Evolutionary conservation across 768 basidiomycete species (phyloP), one percentile per base, ranked within the genome.

Genomic region (Galerina sulciceps): DNA sequence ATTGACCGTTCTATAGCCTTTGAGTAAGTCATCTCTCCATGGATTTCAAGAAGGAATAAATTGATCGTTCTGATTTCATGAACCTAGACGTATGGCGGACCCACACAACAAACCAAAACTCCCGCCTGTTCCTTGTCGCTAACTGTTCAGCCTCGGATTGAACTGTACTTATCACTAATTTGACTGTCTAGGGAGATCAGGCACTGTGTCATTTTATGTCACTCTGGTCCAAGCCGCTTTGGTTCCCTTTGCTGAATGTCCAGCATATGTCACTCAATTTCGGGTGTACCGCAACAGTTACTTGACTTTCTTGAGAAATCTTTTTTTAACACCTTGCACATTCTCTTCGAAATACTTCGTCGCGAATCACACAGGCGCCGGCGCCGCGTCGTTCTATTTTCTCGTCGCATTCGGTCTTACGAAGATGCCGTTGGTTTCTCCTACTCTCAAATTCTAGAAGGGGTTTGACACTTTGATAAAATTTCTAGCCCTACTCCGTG

Each of bases 171-270:
- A 40, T 15, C 5, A 11, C 20, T 10, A 8, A 15, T 22, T 51
- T 13, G 11, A 40, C 18, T 31, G 23, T 36, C 50, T 15, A 14
- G 14, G 23, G 51, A 53, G 51, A 53, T 53, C 38, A 42, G 51
- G 37, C 51, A 53, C 51, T 34, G 17, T 44, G 56, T 20, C 43
- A 40, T 46, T 46, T 58, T 52, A 35, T 38, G 50, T 43, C 47
- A 42, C 55, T 52, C 43, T 45, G 43, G 44, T 52, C 49, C 50
- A 34, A 42, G 43, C 20, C 40, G 20, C 37, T 51, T 58, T 50
- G n/a, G 10, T 26, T 41, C 40, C 38, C 42, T 18, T 38, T 38
- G 45, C 13, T 47, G 45, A 13, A 47, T 20, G 20, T 15, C 45
- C 48, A 37, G 35, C 34, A 20, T 50, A 17, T 15, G 15, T 35